phyloP scores from a whole-genome alignment of 805 yeast genomes.

The Candida bentonensis region DNA sequence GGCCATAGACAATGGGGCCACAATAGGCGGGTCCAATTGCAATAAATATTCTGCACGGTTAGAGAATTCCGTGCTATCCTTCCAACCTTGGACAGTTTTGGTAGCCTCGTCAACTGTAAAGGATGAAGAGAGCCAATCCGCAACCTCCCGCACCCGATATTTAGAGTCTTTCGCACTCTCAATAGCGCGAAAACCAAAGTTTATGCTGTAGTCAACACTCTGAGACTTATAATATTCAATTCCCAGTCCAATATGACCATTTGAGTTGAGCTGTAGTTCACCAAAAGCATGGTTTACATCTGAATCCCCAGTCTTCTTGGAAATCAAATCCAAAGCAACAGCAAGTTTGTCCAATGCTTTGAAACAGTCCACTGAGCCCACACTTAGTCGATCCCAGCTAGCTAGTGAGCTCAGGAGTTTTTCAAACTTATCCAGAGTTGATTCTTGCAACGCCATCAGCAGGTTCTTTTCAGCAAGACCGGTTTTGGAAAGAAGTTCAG shows the following conservation, averaged over 20 bases:
- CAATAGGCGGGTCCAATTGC: background rate
- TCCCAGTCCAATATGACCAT: background rate
- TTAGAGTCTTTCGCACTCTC: background rate
- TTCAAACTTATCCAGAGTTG: background rate
- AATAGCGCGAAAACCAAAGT: background rate
- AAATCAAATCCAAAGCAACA: background rate
- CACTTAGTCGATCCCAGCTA: background rate
- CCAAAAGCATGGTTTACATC: background rate
- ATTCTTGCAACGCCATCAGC: background rate
- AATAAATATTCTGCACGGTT: background rate
- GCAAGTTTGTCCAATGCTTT: background rate
- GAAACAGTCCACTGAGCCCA: background rate
- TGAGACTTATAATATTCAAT: background rate
- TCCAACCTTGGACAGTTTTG: background rate
- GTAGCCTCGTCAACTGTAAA: background rate
- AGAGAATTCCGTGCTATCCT: background rate
- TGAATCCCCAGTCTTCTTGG: background rate
- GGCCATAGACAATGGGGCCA: background rate
- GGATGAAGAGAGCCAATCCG: background rate
- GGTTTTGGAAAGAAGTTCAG: background rate
- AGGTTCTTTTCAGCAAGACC: background rate
- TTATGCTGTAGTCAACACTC: background rate
- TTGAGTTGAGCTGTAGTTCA: background rate
- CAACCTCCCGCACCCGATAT: background rate
- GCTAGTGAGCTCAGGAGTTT: background rate